phyloP scores from a whole-genome alignment of 768 basidiomycete species.

The Polyporus arcularius region DNA sequence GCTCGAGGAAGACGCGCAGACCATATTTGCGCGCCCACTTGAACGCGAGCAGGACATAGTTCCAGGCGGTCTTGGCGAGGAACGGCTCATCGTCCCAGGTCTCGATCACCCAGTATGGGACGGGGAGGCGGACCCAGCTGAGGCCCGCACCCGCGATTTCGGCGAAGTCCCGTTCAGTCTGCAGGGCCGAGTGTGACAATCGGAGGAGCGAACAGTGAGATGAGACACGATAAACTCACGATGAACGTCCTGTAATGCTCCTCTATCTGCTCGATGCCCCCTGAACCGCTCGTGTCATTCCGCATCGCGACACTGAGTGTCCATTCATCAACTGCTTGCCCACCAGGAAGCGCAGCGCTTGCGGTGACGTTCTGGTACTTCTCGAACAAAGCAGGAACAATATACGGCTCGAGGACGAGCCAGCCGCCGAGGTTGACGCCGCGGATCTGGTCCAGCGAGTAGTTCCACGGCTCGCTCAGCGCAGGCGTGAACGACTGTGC shows the following conservation, averaged over 20 bases:
- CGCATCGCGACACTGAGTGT: conserved; percentile 61
- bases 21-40: conserved; percentile 91
- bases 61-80: conserved; percentile 74
- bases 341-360: conserved; percentile 26
- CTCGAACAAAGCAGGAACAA: conserved; percentile 63
- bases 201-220: too few relatives aligned
- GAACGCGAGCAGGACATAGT: conserved; percentile 73
- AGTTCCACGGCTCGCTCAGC: conserved; percentile 75
- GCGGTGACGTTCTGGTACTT: conserved; percentile 12
- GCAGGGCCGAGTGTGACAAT: too few relatives aligned
- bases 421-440: conserved; percentile 78
- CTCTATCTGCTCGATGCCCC: conserved; percentile 46
- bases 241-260: conserved; percentile 84
- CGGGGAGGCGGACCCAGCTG: conserved; percentile 80
- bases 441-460: conserved; percentile 57
- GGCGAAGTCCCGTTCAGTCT: conserved; percentile 34
- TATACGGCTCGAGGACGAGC: conserved; percentile 80
- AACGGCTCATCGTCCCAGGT: conserved; percentile 73
- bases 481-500: conserved; percentile 82
- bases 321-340: conserved; percentile 62
- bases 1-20: conserved; percentile 74
- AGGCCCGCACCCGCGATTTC: conserved; percentile 59
- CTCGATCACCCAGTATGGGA: conserved; percentile 87
- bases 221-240: background rate
- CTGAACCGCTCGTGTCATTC: conserved; percentile 37